Evolutionary conservation across 1,139 yeast genomes (phyloP), one percentile per base, ranked within the genome.

Genomic region (Suhomyces choctaworum): DNA sequence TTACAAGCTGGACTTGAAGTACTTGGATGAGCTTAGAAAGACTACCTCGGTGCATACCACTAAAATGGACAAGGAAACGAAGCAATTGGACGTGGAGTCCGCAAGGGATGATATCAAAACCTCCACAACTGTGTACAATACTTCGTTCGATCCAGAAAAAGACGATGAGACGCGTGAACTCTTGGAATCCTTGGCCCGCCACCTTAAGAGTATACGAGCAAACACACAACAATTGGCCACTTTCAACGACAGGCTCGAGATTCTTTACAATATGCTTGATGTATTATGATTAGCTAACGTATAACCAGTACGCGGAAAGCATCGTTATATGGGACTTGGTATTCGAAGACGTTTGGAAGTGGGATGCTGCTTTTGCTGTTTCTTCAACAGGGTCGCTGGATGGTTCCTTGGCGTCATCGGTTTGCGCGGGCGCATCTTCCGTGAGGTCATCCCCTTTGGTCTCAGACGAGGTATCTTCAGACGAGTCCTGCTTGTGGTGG

Each of bases 221-320:
- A 51, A 47, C 24, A 56, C 64, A 2, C 29, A 37, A 16, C 40
- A 38, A n/a, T 39, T 64, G 36, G 34, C 46, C 7, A 41, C 42
- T 8, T 49, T 66, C 29, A 62, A 62, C 40, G 60, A 56, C 17
- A 44, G 48, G 33, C 45, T 66, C 30, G 66, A 62, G 31, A 38
- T 42, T 10, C 47, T 64, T 29, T 58, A 58, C 32, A 52, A 56
- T 40, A 30, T 50, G 21, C 42, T 62, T 29, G 64, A 61, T 33
- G 44, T 49, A 50, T 25, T 44, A 29, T 42, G 25, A 27, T 31
- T 41, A 56, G 25, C 52, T 52, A 22, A 56, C 53, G 42, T 44
- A 59, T 16, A 64, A 36, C 68, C 70, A 64, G 39, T 55, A 63
- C 9, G 64, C 47, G 10, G 66, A 48, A n/a, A 64, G 40, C 32